phyloP scores from a whole-genome alignment of 108 stramenopile species.

The Conticribra guillardii region DNA sequence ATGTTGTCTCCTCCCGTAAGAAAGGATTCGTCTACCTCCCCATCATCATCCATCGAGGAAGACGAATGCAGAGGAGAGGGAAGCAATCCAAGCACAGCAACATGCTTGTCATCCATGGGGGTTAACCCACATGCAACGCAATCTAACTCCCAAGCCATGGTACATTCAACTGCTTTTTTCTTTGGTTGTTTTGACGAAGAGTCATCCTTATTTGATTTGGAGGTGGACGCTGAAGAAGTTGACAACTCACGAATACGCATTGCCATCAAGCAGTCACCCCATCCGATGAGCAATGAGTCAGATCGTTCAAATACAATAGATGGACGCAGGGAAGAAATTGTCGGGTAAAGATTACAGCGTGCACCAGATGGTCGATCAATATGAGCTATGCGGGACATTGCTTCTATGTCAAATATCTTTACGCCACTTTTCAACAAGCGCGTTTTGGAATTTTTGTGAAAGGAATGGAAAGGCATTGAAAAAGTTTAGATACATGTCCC shows the following conservation, averaged over 20 bases:
- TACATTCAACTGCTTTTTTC: conserved; percentile 61
- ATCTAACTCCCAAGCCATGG: conserved; percentile 90
- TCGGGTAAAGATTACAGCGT: conserved; percentile 67
- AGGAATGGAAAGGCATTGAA: background rate
- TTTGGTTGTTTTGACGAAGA: conserved; percentile 22
- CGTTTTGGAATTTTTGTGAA: too few species aligned
- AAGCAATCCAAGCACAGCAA: conserved; percentile 75
- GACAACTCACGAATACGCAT: conserved; percentile 52
- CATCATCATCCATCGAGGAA: conserved; percentile 32
- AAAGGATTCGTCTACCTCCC: conserved; percentile 9
- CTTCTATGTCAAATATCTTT: conserved; percentile 71
- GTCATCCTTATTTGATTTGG: conserved; percentile 14
- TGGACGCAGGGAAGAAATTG: conserved; percentile 55
- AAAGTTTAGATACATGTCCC: background rate
- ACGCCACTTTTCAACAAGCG: too few species aligned
- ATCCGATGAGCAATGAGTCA: conserved; percentile 64
- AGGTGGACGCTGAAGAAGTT: background rate
- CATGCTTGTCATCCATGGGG: conserved; percentile 74
- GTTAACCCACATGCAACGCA: conserved; percentile 79
- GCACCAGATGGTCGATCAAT: conserved; percentile 88
- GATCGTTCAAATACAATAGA: conserved; percentile 66
- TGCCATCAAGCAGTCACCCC: conserved; percentile 89
- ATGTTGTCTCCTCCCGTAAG: conserved; percentile 49
- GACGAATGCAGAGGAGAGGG: conserved; percentile 38
- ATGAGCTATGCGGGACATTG: conserved; percentile 75